Evolutionary conservation across 768 basidiomycete genomes (phyloP), one percentile per base, ranked within the genome.

Genomic region (Pholiota molesta): DNA sequence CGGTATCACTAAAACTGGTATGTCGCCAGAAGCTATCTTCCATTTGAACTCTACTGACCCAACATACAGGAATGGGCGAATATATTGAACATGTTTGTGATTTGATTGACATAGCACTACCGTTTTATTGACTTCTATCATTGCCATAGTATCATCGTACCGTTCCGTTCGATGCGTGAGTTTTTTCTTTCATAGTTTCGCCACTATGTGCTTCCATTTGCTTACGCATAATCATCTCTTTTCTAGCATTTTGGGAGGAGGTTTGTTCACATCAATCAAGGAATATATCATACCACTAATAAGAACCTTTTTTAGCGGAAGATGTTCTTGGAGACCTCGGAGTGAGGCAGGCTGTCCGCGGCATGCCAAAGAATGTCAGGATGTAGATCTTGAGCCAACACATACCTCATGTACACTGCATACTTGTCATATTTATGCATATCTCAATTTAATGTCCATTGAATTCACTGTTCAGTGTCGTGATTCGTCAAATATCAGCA

Each of bases 321-420:
- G 91, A 92, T 65, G 92, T 94, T 10, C 76, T 94, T 59, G 87
- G 86, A 17, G 92, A 94, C 69, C 79, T 95, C 29, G 92, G 93
- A 52, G 91, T 93, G 9, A 82, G 92, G 52, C 91, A 93, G 71
- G 91, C 91, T 0, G 83, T 93, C 68, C 83, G 89, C 47, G 78
- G 77, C 19, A 93, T 94, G 83, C 92, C 92, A 8, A 83, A 85
- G 78, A 83, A 89, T 68, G 82, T 80, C 21, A 81, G 84, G 61
- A 72, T 93, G 68, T 94, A 77, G 69, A 53, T 56, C 23, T 5
- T 58, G n/a, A 39, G 56, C 47, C 49, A 61, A 29, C 52, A 60
- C 52, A 31, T 44, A 49, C 49, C 47, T 39, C 42, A 52, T 42
- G 53, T 23, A 29, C 33, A 35, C 52, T 16, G 28, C 29, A 44